Percentiles rank a stretch among this genome's conserved stretches.
phyloP scores from a whole-genome alignment of 768 basidiomycete species.

The Cubamyces lactineus region DNA sequence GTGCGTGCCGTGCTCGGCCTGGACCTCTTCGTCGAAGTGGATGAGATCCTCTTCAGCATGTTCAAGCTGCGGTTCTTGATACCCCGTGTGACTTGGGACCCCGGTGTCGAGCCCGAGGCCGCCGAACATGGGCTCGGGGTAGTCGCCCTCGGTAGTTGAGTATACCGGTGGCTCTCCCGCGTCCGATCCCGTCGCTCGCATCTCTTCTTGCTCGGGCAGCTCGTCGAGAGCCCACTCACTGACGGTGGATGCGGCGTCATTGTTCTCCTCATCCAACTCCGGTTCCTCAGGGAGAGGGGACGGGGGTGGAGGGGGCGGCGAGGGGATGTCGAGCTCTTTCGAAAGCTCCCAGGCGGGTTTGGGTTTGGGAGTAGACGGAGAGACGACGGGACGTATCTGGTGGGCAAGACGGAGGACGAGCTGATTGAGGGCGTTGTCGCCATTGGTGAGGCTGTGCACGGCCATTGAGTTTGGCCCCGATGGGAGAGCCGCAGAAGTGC shows the following conservation, averaged over 20 bases:
- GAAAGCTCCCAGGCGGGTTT: conserved; percentile 5
- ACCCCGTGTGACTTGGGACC: background rate
- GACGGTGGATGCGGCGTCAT: conserved; percentile 14
- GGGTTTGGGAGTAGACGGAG: conserved; percentile 16
- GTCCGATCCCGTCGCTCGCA: no score
- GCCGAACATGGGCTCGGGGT: background rate
- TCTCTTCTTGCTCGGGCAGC: background rate
- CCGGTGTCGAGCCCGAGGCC: conserved; percentile 1
- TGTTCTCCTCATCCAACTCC: conserved; percentile 15
- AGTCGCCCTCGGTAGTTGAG: background rate
- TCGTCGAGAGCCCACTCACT: conserved; percentile 25
- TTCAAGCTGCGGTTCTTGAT: no score
- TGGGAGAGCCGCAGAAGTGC: background rate
- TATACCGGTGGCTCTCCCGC: no score
- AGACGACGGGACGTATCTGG: conserved; percentile 13
- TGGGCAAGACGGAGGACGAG: conserved; percentile 9
- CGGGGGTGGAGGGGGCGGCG: background rate
- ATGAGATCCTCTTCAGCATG: background rate
- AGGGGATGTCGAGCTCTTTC: background rate
- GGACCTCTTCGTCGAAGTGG: background rate
- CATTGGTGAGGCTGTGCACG: conserved; percentile 6
- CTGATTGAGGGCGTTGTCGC: background rate
- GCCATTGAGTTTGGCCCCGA: background rate
- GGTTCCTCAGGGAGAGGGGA: conserved; percentile 3
- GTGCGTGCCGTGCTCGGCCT: background rate